Evolutionary conservation across 1,139 yeast species (phyloP).

Genomic region (Lodderomyces metapsilosis): DNA sequence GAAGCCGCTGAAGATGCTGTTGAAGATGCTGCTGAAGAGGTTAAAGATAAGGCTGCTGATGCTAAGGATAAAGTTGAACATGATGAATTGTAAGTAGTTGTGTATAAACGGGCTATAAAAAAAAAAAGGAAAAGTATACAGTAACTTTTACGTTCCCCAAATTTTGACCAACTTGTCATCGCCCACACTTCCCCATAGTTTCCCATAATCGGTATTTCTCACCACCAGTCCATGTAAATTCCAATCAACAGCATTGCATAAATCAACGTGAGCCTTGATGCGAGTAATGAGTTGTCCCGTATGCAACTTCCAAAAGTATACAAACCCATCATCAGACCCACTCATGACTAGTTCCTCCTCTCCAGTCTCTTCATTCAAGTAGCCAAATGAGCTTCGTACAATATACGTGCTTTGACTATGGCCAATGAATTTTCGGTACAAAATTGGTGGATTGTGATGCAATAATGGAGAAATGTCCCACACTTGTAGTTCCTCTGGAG

Average conservation of each 20-base stretch:
- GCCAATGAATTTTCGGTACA: slow-evolving; percentile 66
- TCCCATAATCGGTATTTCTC: slow-evolving; percentile 35
- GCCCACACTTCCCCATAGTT: slow-evolving; percentile 77
- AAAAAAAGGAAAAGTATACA: neutral
- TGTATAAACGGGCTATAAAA: neutral
- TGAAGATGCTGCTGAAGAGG: slow-evolving; percentile 21
- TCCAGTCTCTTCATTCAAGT: slow-evolving; percentile 28
- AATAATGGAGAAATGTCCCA: slow-evolving; percentile 54
- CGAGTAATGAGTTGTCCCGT: slow-evolving; percentile 68
- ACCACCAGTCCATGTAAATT: slow-evolving; percentile 33
- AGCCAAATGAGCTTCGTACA: slow-evolving; percentile 78
- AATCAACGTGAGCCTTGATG: slow-evolving; percentile 60
- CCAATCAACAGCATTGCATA: slow-evolving; percentile 81
- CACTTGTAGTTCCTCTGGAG: slow-evolving; percentile 77
- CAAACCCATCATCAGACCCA: slow-evolving; percentile 81
- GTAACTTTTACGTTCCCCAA: slow-evolving; percentile 45
- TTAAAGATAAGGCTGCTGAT: slow-evolving; percentile 25
- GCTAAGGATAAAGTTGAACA: slow-evolving; percentile 29
- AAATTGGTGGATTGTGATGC: slow-evolving; percentile 25
- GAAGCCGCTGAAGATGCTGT: slow-evolving; percentile 23
- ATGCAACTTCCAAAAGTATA: slow-evolving; percentile 78
- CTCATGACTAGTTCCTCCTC: slow-evolving; percentile 70
- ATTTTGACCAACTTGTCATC: slow-evolving; percentile 71
- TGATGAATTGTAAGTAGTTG: slow-evolving; percentile 40
- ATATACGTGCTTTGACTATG: slow-evolving; percentile 69